Evolutionary conservation across 192 early-diverging fungal genomes (phyloP), one percentile per base, ranked within the genome.

Genomic region (Lunasporangiospora selenospora): DNA sequence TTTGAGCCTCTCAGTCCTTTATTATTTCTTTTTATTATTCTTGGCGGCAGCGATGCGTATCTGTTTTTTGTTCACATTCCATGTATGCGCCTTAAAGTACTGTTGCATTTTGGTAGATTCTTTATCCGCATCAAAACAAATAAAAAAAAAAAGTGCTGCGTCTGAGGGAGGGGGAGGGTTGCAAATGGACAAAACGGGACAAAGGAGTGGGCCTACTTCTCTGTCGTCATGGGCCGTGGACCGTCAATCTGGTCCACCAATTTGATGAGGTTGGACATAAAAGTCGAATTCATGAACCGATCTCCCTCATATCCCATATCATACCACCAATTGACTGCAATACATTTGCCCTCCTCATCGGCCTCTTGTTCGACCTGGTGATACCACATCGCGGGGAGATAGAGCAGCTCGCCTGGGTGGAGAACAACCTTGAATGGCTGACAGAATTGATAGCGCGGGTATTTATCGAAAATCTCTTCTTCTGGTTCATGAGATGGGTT

Each of bases 291-390:
- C 6, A 61, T 47, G 30, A 73, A 73, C 12, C 69, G 51, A 18
- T 73, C 69, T 0, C 69, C 69, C 9, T 73, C 69, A 63, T 63
- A 80, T 15, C 77, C 77, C 67, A 83, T 80, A 59, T 83, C 81
- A 29, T 83, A 83, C 81, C 81, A 83, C 60, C 80, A 83, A 48
- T 83, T 83, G 13, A 83, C 75, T 1, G 81, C 81, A 66, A 83
- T 83, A 34, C 69, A 73, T 13, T 78, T 78, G 26, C 81, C 83
- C 37, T 82, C 60, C 19, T 73, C 60, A 13, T 75, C 77, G 15
- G 81, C 77, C 18, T 80, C 49, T 48, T 80, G 79, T 30, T 75
- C 50, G 0, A 85, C 83, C 21, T 85, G 81, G 47, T 85, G 83
- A 46, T 83, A 81, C 83, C 83, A 85, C 51, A 81, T 61, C 4